Evolutionary conservation across 192 early-diverging fungal species (phyloP).

Genomic region (Kappamyces sp.): DNA sequence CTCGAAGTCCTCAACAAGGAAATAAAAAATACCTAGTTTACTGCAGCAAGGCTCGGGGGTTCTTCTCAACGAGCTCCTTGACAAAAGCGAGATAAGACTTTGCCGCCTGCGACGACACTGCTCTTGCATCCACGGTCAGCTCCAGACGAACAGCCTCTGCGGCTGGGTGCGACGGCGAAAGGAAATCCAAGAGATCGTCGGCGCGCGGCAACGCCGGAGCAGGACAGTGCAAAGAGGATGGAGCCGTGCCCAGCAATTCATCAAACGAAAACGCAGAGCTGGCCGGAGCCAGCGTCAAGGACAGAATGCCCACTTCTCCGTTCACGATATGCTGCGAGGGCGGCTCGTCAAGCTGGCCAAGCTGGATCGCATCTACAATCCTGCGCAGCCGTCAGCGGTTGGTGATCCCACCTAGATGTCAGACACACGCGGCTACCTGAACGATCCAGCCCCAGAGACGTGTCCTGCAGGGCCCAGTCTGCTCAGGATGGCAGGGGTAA

Average conservation of each 20-base stretch:
- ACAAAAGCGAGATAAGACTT: background rate
- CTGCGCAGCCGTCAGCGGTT: background rate
- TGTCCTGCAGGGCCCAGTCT: background rate
- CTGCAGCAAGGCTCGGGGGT: conserved; percentile 5
- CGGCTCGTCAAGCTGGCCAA: background rate
- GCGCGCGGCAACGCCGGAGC: background rate
- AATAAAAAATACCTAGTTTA: conserved; percentile 2
- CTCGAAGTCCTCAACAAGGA: background rate
- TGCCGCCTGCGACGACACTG: background rate
- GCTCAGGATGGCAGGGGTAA: background rate
- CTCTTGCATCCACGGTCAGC: conserved; percentile 1
- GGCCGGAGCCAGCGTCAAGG: background rate
- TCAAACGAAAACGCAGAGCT: background rate
- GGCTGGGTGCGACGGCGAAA: background rate
- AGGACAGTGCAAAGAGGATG: background rate
- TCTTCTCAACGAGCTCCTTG: background rate
- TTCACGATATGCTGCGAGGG: conserved; percentile 1
- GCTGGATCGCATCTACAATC: background rate
- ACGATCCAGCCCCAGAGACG: background rate
- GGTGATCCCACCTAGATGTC: too few species aligned
- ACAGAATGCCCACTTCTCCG: background rate
- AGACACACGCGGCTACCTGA: background rate
- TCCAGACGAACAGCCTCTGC: background rate
- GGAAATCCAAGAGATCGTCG: background rate
- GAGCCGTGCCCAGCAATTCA: background rate